Evolutionary conservation across 257 asterid species (phyloP).

Genomic region (Parsonsia alboflavescens): DNA sequence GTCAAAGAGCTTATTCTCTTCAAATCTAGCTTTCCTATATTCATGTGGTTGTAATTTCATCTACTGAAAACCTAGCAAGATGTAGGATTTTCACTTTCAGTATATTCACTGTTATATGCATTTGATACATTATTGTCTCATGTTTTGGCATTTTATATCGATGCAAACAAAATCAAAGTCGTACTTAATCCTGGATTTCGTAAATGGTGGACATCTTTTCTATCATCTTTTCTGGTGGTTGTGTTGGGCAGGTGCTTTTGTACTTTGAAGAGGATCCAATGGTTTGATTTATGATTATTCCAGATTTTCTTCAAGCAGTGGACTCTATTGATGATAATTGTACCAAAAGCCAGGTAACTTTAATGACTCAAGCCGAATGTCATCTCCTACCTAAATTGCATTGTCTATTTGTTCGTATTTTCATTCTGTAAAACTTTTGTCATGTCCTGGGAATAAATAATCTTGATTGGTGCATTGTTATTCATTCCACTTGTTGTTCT

Average conservation of each 20-base stretch:
- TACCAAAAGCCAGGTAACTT: slow-evolving; percentile 20
- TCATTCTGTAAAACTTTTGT: not conserved
- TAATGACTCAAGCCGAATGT: not conserved
- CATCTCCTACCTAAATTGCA: not conserved
- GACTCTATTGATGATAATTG: no score
- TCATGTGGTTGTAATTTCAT: not conserved
- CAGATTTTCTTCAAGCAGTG: no score
- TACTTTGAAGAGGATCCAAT: no score
- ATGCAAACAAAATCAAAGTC: slow-evolving; percentile 78
- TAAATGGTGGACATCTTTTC: no score
- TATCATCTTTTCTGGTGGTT: no score
- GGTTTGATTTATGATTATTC: no score
- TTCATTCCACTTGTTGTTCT: not conserved
- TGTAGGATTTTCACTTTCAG: not conserved
- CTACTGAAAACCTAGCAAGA: not conserved
- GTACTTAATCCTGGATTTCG: slow-evolving; percentile 75
- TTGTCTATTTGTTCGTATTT: not conserved
- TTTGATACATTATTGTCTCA: not conserved
- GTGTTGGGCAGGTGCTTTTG: no score
- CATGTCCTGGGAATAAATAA: no score
- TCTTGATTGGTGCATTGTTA: not conserved
- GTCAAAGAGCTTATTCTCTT: not conserved
- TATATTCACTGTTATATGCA: not conserved
- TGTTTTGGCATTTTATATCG: not conserved
- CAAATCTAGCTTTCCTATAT: not conserved